Conservation (phyloP, 257 asterid genomes). For the Solanum verrucosum region DNA sequence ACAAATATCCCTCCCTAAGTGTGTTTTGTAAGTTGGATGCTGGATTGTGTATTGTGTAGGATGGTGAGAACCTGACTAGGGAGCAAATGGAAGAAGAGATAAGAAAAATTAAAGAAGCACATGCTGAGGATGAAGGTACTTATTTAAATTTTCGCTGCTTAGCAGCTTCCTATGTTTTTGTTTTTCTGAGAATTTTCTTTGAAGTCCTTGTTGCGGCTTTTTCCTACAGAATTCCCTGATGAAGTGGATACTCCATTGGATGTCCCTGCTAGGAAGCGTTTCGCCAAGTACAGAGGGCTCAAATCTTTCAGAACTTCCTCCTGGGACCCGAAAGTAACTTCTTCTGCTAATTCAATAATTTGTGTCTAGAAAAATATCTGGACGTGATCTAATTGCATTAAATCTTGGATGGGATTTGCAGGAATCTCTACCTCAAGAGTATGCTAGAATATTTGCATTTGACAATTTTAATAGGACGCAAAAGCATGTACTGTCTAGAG, state of each 20-base stretch:
- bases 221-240: slow-evolving; percentile 75
- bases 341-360: not conserved
- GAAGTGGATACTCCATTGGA: slow-evolving; percentile 96
- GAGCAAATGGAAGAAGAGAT: slow-evolving; percentile 91
- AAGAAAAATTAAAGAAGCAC: slow-evolving; percentile 74
- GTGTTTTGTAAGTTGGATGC: not conserved
- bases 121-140: slow-evolving; percentile 93
- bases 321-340: slow-evolving; percentile 96
- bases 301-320: slow-evolving; percentile 91
- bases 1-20: not conserved
- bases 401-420: slow-evolving; percentile 21
- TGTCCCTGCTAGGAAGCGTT: slow-evolving; percentile 83
- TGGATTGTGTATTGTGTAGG: slow-evolving; percentile 37
- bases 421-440: slow-evolving; percentile 95
- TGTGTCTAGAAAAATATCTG: not conserved
- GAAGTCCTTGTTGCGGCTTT: not conserved
- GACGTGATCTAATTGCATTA: not conserved
- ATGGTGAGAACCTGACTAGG: slow-evolving; percentile 59
- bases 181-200: not conserved
- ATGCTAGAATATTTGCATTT: slow-evolving; percentile 82
- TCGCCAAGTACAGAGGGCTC: slow-evolving; percentile 91
- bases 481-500: slow-evolving; percentile 74
- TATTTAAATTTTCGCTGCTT: not conserved
- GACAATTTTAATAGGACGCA: slow-evolving; percentile 76
- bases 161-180: not conserved